Base-by-base conservation (phyloP, 176 grass and related monocot species). In the Triticum urartu region DNA sequence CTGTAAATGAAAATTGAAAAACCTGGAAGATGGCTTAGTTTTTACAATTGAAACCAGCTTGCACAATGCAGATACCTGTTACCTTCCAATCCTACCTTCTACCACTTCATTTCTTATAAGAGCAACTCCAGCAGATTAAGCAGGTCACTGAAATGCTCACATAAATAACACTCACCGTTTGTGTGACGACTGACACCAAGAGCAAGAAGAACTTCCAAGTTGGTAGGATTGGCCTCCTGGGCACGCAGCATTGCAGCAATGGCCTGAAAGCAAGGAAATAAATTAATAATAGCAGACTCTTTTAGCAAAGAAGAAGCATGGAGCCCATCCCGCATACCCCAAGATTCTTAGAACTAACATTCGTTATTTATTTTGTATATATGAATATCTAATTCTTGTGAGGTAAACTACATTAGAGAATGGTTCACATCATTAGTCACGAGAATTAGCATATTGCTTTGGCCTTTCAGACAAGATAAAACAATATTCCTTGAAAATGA, bases 181-280 rank as follows among this genome's bases (percentile, higher is more conserved):
- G 97, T 99, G 84, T 99, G 97, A 93, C 97, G 97, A 93, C 97
- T 99, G 64, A 96, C 97, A 87, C 97, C 97, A 81, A 99, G 97
- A 87, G 97, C 87, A 64, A 99, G 97, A 91, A 99, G 97, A 85
- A 99, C 87, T 94, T 99, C 97, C 24, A 99, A 89, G 77, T 99
- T 99, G 86, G 81, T 84, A 30, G 97, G 97, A 93, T 96, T 86
- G 73, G 92, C 97, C 94, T 96, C 89, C 68, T 93, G 92, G 15
- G 97, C 94, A 81, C 89, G 90, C 94, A 96, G 92, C 97, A 99
- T 99, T 76, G 97, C 90, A 84, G 94, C 94, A 40, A 99, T 99
- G 69, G 97, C 94, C 97, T 99, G 72, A 82, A 88, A 80, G 26
- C 48, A 75, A 83, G 65, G 24, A 7, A 88, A 63, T 7, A 43